Evolutionary conservation across 2,329 filamentous ascomycete genomes (phyloP), one percentile per base, ranked within the genome.

Genomic region (Ophiobolus disseminans): DNA sequence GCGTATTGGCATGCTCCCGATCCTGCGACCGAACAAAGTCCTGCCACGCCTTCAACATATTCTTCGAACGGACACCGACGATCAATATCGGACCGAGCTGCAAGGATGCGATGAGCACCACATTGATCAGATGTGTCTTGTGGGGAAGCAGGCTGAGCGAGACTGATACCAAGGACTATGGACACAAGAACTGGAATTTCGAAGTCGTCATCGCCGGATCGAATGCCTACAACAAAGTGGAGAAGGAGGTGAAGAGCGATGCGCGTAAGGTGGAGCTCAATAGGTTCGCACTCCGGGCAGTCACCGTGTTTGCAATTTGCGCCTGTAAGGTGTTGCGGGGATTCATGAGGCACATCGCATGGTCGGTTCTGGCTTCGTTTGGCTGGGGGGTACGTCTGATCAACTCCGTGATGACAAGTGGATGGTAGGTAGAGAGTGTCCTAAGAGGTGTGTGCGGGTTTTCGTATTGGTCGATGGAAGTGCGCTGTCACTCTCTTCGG

Each of bases 1-100:
- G 67, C 42, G 42, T 60, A 3, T 25, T 30, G 2, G 32, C 45
- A 7, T 74, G 71, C 51, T 57, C 69, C 19, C 34, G 46, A 1
- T 48, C 57, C 8, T 68, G 64, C 45, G 44, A 60, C 30, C 30
- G 25, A 2, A 43, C 45, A 21, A 14, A 19, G 1, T 42, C 48
- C 4, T 68, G 62, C 44, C 40, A 57, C 8, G 56, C 58, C 2
- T 45, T 68, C 49, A 63, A 66, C 38, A 57, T 66, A 48, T 66
- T 52, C 47, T 62, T 62, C 40, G 55, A 66, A 46, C 57, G 65
- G 13, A 41, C 46, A 31, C 62, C 63, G 9, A 57, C 41, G 5
- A 28, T 53, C 10, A 35, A 48, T 3, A 14, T 56, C 16, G 60
- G 51, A 0, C 19, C 39, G 0, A 42, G 39, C 5, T 68, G 63